Percentiles rank a stretch among this genome's conserved stretches.
Conservation (phyloP, 768 basidiomycete genomes). For the Termitomyces heimii region DNA sequence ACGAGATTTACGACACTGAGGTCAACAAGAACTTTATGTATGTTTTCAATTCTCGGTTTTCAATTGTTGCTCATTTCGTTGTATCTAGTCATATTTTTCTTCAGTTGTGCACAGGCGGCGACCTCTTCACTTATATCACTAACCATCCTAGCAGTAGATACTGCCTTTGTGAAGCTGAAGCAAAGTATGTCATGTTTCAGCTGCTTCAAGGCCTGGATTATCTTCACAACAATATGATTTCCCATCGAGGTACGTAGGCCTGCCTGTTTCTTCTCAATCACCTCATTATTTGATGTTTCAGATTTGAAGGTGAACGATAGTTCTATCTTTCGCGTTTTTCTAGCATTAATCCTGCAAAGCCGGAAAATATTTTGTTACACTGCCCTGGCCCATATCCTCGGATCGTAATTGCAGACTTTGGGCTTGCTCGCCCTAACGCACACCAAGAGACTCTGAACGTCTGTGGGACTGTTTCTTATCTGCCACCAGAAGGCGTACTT, state of each 20-base stretch:
- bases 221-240: slow-evolving; percentile 65
- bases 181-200: slow-evolving; percentile 82
- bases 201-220: slow-evolving; percentile 66
- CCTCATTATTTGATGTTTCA: not conserved
- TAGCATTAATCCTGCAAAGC: slow-evolving; percentile 31
- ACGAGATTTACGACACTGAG: slow-evolving; percentile 68
- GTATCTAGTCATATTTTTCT: slow-evolving; percentile 68
- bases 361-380: slow-evolving; percentile 78
- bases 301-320: slow-evolving; percentile 16
- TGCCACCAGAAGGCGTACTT: slow-evolving; percentile 80
- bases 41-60: slow-evolving; percentile 10
- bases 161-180: slow-evolving; percentile 70
- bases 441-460: slow-evolving; percentile 82
- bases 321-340: not conserved
- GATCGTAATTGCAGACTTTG: slow-evolving; percentile 83
- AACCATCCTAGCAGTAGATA: slow-evolving; percentile 42
- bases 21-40: slow-evolving; percentile 56
- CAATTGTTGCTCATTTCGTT: not conserved
- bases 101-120: slow-evolving; percentile 80
- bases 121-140: slow-evolving; percentile 82
- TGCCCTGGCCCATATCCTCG: slow-evolving; percentile 82
- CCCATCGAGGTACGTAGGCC: slow-evolving; percentile 62
- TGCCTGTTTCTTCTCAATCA: not conserved
- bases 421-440: slow-evolving; percentile 72
- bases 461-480: slow-evolving; percentile 82